Evolutionary conservation across 2,329 filamentous ascomycete species (phyloP).

Genomic region (Talaromyces islandicus): DNA sequence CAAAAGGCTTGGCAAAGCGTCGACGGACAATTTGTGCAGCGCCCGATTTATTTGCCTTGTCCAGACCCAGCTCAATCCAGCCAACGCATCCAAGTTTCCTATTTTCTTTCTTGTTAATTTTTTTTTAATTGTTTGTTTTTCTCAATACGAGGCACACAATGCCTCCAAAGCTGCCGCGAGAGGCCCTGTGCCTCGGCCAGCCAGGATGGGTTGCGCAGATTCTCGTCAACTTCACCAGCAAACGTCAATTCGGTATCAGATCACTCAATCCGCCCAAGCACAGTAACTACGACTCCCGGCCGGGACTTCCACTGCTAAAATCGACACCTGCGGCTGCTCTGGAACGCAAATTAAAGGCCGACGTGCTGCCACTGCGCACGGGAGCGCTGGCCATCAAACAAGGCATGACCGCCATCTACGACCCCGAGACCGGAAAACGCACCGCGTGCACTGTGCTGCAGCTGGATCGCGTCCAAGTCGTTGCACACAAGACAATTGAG

Average conservation of each 20-base stretch:
- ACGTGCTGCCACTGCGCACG: conserved; percentile 60
- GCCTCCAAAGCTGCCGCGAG: conserved; percentile 14
- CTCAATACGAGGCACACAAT: not conserved
- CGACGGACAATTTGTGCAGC: not conserved
- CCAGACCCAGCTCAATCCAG: not conserved
- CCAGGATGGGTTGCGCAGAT: conserved; percentile 20
- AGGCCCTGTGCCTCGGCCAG: conserved; percentile 25
- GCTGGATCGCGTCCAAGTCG: conserved; percentile 84
- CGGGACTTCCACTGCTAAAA: conserved; percentile 47
- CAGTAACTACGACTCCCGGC: conserved; percentile 49
- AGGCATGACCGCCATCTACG: conserved; percentile 91
- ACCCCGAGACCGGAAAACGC: conserved; percentile 66
- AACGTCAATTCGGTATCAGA: conserved; percentile 47
- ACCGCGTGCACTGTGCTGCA: conserved; percentile 88
- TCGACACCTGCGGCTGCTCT: conserved; percentile 55
- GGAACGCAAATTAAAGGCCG: conserved; percentile 45
- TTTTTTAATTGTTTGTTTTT: not conserved
- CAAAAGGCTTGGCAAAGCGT: not conserved
- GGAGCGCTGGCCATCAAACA: conserved; percentile 85
- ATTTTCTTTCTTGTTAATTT: not conserved
- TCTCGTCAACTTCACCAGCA: conserved; percentile 17
- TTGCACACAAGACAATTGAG: conserved; percentile 75
- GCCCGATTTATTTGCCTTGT: not conserved
- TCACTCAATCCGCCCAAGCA: conserved; percentile 50
- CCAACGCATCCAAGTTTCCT: not conserved